A percentile compares a stretch with the other conserved stretches of the same genome.
Conservation (phyloP, 1,139 yeast species). For the Sugiyamaella grinbergsii region DNA sequence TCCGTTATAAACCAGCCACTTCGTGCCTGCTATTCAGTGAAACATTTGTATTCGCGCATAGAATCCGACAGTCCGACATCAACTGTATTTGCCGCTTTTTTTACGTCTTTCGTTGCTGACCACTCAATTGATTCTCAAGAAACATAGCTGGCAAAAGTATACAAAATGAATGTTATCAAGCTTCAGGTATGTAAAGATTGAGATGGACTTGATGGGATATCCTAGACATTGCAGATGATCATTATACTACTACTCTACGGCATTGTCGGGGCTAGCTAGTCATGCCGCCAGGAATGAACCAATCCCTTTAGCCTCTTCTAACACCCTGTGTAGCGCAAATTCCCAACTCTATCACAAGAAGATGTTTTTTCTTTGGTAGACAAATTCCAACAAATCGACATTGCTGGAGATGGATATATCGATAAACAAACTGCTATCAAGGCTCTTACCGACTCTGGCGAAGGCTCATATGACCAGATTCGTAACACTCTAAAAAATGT, state of each 20-base stretch:
- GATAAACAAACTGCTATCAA: slow-evolving; percentile 90
- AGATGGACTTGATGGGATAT: slow-evolving; percentile 16
- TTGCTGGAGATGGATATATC: slow-evolving; percentile 93
- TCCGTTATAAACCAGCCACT: slow-evolving; percentile 14
- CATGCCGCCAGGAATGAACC: slow-evolving; percentile 10
- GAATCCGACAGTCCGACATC: neutral
- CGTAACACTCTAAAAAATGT: slow-evolving; percentile 90
- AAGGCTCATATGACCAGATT: slow-evolving; percentile 84
- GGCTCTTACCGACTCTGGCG: slow-evolving; percentile 75
- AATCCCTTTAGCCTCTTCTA: no score
- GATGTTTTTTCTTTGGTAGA: slow-evolving; percentile 85
- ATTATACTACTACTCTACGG: no score
- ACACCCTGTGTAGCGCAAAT: no score
- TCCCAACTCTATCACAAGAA: slow-evolving; percentile 80
- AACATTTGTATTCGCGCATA: slow-evolving; percentile 7
- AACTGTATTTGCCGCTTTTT: slow-evolving; percentile 5
- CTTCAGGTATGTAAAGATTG: slow-evolving; percentile 47
- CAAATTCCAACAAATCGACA: slow-evolving; percentile 71
- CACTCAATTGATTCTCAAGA: slow-evolving; percentile 18
- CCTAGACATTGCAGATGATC: no score
- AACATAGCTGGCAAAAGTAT: neutral
- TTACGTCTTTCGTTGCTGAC: slow-evolving; percentile 5
- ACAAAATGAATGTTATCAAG: slow-evolving; percentile 55
- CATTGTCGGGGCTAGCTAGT: no score
- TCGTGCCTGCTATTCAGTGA: slow-evolving; percentile 2